Conservation (phyloP, 140 eudicot species). For the Stevia rebaudiana region DNA sequence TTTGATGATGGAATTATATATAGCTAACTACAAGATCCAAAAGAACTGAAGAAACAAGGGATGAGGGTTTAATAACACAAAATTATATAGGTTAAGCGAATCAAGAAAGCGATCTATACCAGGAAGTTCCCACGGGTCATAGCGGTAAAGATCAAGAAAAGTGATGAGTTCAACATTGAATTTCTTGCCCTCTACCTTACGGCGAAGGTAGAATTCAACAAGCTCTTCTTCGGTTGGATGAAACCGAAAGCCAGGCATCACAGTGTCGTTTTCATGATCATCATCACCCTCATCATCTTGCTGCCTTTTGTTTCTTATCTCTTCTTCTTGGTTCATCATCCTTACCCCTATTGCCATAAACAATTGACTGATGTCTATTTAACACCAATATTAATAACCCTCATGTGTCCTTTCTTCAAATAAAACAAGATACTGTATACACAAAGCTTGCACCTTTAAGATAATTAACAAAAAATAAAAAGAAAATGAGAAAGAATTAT, state of each 20-base stretch:
- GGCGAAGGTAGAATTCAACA: constrained; percentile 97
- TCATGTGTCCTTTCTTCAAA: background rate
- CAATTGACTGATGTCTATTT: background rate
- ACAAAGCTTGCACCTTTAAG: background rate
- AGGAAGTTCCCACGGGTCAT: constrained; percentile 99
- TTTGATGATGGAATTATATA: background rate
- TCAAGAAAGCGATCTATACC: constrained; percentile 37
- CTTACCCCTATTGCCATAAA: constrained; percentile 9
- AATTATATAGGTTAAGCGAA: no score
- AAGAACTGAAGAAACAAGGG: background rate
- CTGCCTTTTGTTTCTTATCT: constrained; percentile 22
- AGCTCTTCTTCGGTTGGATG: constrained; percentile 98
- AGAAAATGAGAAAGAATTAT: background rate
- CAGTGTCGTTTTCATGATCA: constrained; percentile 74
- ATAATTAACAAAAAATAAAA: background rate
- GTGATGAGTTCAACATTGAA: constrained; percentile 97
- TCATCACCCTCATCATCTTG: constrained; percentile 27
- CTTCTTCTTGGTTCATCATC: constrained; percentile 20
- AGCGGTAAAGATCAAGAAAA: constrained; percentile 91
- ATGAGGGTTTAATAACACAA: no score
- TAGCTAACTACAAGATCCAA: background rate
- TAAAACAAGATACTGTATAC: background rate
- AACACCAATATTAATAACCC: background rate
- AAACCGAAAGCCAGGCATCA: constrained; percentile 95
- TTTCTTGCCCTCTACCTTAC: constrained; percentile 96